Conservation (phyloP, 2,329 filamentous ascomycete species). For the Sarocladium oryzae region DNA sequence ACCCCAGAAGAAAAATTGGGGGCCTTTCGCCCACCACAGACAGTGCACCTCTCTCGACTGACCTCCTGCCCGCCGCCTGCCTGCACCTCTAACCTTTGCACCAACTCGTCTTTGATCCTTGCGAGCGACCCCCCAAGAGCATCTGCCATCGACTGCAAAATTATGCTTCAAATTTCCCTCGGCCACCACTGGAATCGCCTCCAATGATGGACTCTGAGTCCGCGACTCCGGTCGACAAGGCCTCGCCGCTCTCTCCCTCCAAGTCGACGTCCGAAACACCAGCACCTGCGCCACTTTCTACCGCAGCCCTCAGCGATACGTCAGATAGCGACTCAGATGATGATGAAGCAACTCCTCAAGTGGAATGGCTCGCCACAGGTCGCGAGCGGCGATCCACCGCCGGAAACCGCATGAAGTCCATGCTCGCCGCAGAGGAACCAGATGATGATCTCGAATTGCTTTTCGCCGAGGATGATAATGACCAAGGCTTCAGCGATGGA, state of each 20-base stretch:
- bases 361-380: constrained; percentile 67
- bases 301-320: constrained; percentile 17
- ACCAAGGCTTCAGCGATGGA: constrained; percentile 63
- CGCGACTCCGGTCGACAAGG: constrained; percentile 1
- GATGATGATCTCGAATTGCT: constrained; percentile 64
- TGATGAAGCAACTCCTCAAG: constrained; percentile 21
- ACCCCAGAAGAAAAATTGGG: neutral
- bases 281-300: neutral
- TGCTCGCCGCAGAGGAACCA: constrained; percentile 68
- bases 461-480: constrained; percentile 68
- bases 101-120: neutral
- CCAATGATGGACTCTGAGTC: constrained; percentile 4
- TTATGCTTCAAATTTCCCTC: neutral
- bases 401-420: constrained; percentile 73
- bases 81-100: neutral
- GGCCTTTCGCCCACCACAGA: no score
- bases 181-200: neutral
- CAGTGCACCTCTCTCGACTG: no score
- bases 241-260: neutral
- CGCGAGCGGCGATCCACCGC: constrained; percentile 74
- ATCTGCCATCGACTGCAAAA: neutral
- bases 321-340: constrained; percentile 27
- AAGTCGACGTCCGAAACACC: neutral
- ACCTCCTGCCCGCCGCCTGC: no score
- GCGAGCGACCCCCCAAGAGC: no score